Evolutionary conservation across 371 early-diverging fungal species (phyloP).

Genomic region (Mucor lusitanicus): DNA sequence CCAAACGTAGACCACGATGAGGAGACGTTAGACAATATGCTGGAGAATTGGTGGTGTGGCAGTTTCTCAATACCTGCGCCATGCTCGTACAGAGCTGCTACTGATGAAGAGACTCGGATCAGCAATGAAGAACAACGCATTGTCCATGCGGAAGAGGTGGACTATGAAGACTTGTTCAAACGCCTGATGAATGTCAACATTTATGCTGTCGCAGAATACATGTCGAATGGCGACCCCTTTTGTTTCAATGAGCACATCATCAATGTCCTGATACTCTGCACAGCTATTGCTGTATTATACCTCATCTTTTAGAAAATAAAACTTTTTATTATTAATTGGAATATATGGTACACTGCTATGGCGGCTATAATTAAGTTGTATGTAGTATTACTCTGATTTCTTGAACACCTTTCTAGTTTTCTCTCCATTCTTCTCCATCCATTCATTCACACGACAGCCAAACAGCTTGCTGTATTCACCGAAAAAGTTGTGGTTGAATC

Average conservation of each 20-base stretch:
- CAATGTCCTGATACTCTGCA: not conserved
- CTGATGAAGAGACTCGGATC: not conserved
- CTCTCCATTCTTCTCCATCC: constrained; percentile 22
- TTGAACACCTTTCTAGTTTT: constrained; percentile 19
- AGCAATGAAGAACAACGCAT: not conserved
- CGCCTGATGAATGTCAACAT: not conserved
- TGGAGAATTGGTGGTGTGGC: not conserved
- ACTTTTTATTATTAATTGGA: not conserved
- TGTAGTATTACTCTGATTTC: constrained; percentile 5
- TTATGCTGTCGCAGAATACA: not conserved
- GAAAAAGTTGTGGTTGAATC: constrained; percentile 26
- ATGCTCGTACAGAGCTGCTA: not conserved
- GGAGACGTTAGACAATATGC: not conserved
- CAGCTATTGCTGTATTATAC: not conserved
- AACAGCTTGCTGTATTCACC: constrained; percentile 30
- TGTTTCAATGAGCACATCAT: not conserved
- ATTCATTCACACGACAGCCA: constrained; percentile 24
- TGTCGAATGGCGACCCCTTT: not conserved
- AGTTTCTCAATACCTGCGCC: not conserved
- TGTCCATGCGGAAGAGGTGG: not conserved
- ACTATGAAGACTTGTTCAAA: not conserved
- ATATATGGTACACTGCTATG: not conserved
- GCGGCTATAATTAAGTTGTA: no score
- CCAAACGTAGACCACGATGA: not conserved
- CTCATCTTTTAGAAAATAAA: not conserved